Base-by-base conservation (phyloP, 2,329 filamentous ascomycete species). In the Colletotrichum lentis region DNA sequence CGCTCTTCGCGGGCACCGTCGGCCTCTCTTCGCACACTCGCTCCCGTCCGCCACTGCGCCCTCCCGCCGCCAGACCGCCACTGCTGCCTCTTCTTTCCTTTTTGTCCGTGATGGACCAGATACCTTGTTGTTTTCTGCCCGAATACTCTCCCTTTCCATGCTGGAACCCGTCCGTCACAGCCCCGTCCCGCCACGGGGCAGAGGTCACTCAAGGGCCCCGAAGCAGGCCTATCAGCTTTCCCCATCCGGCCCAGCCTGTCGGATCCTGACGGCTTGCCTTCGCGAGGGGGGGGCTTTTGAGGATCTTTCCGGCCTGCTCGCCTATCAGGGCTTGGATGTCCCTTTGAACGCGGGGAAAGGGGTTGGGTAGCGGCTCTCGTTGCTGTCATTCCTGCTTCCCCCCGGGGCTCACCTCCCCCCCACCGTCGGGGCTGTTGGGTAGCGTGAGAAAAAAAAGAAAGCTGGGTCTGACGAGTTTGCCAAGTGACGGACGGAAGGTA, bases 31-130 rank as follows among this genome's bases (percentile, higher is more conserved):
- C 49, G 39, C 22, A 35, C 3, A 24, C 43, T 56, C 62, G 43
- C 24, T 54, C 20, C 52, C 63, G 57, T 57, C 39, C 41, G 57
- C 39, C 46, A 31, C 58, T 58, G 67, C 67, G 57, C 41, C 43
- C 46, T 62, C 63, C 67, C 58, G 57, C 27, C 18, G 63, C 53
- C 52, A 53, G 64, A 66, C 57, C 67, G 67, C 67, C 62, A 69
- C 37, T 62, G 64, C 52, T 62, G 63, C 57, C 67, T 67, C 41
- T 58, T 62, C 35, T 50, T 67, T 49, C 35, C 52, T 63, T 67
- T 67, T 63, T 54, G 16, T 47, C 14, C n/a, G 43, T 39, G 61
- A 53, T 62, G 8, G 37, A 20, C 4, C 20, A 20, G 41, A 39
- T n/a, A 16, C 22, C 39, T 20, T 3, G 35, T 43, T 50, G 5